Evolutionary conservation across 2,329 filamentous ascomycete genomes (phyloP).

Genomic region (Thielaviopsis cerberus): DNA sequence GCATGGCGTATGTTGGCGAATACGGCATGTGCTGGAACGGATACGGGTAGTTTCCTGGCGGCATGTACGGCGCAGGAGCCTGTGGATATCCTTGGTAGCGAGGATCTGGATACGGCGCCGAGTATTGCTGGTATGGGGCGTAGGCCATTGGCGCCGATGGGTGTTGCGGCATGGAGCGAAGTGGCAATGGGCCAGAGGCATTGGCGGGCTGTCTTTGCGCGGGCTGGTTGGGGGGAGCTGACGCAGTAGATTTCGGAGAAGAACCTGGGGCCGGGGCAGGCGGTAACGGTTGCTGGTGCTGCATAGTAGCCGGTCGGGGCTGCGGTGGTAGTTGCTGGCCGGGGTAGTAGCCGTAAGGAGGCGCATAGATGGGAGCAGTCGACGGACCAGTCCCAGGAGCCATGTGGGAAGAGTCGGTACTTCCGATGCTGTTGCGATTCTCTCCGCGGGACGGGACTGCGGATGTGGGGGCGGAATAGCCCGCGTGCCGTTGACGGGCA

Average conservation of each 20-base stretch:
- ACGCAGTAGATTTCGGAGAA: constrained; percentile 2
- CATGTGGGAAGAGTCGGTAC: background rate
- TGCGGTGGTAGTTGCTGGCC: background rate
- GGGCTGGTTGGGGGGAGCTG: constrained; percentile 5
- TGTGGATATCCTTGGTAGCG: constrained; percentile 11
- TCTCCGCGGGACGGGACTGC: background rate
- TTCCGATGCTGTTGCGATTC: background rate
- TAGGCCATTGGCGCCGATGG: constrained; percentile 11
- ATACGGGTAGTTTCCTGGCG: constrained; percentile 4
- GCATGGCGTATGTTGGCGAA: background rate
- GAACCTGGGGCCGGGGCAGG: constrained; percentile 9
- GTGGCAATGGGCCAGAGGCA: background rate
- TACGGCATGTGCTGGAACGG: constrained; percentile 7
- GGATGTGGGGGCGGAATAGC: background rate
- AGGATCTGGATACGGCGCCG: constrained; percentile 7
- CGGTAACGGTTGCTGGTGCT: constrained; percentile 10
- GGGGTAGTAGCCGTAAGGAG: constrained; percentile 2
- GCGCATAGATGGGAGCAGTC: background rate
- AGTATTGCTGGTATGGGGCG: constrained; percentile 11
- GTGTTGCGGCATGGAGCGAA: constrained; percentile 5
- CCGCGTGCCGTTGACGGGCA: background rate
- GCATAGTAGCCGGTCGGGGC: background rate
- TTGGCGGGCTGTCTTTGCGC: constrained; percentile 5
- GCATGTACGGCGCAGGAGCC: background rate
- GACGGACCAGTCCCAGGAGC: background rate